These are phyloP conservation scores for Neocatenulostroma microsporum DNA, from an alignment of 2,329 filamentous ascomycete genomes.

Conservation along the genomic window DNA sequence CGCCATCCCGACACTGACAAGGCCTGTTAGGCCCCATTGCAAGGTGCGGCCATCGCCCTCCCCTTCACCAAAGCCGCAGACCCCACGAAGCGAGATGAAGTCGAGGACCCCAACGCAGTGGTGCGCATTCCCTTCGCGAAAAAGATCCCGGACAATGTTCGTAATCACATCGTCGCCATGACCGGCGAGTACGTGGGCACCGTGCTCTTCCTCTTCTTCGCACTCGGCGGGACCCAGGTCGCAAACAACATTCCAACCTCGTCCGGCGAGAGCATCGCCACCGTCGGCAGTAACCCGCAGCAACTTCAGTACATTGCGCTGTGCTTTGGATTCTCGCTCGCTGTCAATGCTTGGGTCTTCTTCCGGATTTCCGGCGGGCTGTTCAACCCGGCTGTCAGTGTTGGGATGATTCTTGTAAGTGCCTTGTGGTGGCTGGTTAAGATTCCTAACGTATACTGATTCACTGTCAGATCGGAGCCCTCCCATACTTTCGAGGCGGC, in stretches of 20 bases:
- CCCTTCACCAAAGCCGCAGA: slow-evolving; percentile 28
- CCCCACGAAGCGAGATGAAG: slow-evolving; percentile 15
- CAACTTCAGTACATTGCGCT: slow-evolving; percentile 30
- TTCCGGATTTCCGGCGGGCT: slow-evolving; percentile 26
- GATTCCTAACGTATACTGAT: no score
- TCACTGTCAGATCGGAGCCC: slow-evolving; percentile 23
- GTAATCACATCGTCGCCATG: slow-evolving; percentile 16
- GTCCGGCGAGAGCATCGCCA: slow-evolving; percentile 14
- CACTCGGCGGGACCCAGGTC: slow-evolving; percentile 38
- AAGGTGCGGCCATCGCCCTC: slow-evolving; percentile 21
- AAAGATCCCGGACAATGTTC: slow-evolving; percentile 18
- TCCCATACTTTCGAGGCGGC: slow-evolving; percentile 28
- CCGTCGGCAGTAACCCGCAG: slow-evolving; percentile 28
- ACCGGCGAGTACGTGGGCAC: slow-evolving; percentile 29
- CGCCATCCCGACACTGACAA: slow-evolving; percentile 5
- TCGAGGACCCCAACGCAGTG: slow-evolving; percentile 15
- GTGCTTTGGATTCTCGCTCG: slow-evolving; percentile 24
- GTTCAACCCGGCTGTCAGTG: slow-evolving; percentile 26
- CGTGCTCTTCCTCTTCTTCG: slow-evolving; percentile 28
- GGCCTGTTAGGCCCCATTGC: slow-evolving; percentile 14
- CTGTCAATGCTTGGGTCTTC: slow-evolving; percentile 25
- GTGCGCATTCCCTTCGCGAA: slow-evolving; percentile 22
- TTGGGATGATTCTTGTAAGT: slow-evolving; percentile 23
- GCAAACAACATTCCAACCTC: slow-evolving; percentile 32
- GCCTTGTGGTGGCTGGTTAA: not conserved